Evolutionary conservation across 2,329 filamentous ascomycete genomes (phyloP).

Genomic region (Cryoendolithus antarcticus): DNA sequence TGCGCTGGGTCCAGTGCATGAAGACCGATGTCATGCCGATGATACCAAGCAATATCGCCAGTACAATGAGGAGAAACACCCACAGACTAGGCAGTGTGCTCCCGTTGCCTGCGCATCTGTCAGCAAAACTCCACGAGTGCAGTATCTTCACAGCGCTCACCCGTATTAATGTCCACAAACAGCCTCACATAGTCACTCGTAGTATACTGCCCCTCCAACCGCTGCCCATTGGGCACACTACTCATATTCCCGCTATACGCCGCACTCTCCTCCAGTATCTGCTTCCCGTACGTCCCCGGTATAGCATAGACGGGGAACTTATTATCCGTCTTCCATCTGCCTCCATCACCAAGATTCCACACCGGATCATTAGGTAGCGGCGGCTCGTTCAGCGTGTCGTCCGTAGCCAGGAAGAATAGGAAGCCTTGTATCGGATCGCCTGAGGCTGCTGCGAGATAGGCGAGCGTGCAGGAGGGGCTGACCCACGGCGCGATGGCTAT

Average conservation of each 20-base stretch:
- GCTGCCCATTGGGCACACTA: constrained; percentile 26
- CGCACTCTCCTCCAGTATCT: constrained; percentile 59
- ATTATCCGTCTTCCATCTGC: constrained; percentile 58
- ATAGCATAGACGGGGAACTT: constrained; percentile 76
- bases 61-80: constrained; percentile 60
- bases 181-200: constrained; percentile 36
- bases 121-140: constrained; percentile 4
- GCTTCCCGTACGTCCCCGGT: constrained; percentile 51
- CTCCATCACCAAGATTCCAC: constrained; percentile 61
- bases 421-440: constrained; percentile 46
- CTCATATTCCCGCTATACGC: constrained; percentile 67
- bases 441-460: constrained; percentile 53
- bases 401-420: constrained; percentile 41
- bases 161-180: constrained; percentile 37
- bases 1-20: constrained; percentile 68
- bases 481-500: constrained; percentile 84
- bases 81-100: constrained; percentile 57
- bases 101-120: constrained; percentile 9
- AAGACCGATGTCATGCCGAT: constrained; percentile 53
- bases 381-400: constrained; percentile 42
- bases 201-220: constrained; percentile 27
- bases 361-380: constrained; percentile 50
- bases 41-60: constrained; percentile 58
- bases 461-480: constrained; percentile 55
- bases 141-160: constrained; percentile 16